Percentiles rank a stretch among this genome's conserved stretches.
These are phyloP conservation scores for Rubus idaeus DNA, from an alignment of 306 rosid species.

Conservation along the genomic window DNA sequence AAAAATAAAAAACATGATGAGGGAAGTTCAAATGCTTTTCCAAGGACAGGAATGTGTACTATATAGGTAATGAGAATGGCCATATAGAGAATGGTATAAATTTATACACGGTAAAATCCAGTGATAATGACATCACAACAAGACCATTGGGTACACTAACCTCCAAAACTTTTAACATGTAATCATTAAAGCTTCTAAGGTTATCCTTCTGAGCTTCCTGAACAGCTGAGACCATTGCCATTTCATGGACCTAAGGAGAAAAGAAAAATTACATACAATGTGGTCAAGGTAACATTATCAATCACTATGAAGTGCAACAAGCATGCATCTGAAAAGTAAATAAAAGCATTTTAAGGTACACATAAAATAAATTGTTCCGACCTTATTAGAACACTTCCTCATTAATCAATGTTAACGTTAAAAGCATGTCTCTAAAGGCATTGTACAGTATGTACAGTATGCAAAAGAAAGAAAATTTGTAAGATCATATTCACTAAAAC, in stretches of 20 bases:
- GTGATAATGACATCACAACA: background rate
- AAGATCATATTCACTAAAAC: background rate
- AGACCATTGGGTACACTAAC: conserved; percentile 42
- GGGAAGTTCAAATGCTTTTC: background rate
- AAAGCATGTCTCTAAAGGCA: background rate
- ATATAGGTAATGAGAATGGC: background rate
- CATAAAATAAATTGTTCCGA: background rate
- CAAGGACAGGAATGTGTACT: background rate
- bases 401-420: background rate
- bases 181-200: conserved; percentile 85
- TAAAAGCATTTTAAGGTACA: conserved; percentile 1
- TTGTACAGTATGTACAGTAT: background rate
- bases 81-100: background rate
- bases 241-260: conserved; percentile 78
- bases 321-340: background rate
- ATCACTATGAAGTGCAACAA: conserved; percentile 6
- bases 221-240: conserved; percentile 95
- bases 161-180: conserved; percentile 94
- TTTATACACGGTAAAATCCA: background rate
- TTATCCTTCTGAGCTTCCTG: conserved; percentile 99
- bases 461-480: conserved; percentile 1
- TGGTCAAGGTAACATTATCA: conserved; percentile 25
- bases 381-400: background rate
- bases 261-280: conserved; percentile 5
- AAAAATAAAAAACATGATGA: background rate